Conservation (phyloP, 192 early-diverging fungal species). For the Pecoramyces ruminantium region DNA sequence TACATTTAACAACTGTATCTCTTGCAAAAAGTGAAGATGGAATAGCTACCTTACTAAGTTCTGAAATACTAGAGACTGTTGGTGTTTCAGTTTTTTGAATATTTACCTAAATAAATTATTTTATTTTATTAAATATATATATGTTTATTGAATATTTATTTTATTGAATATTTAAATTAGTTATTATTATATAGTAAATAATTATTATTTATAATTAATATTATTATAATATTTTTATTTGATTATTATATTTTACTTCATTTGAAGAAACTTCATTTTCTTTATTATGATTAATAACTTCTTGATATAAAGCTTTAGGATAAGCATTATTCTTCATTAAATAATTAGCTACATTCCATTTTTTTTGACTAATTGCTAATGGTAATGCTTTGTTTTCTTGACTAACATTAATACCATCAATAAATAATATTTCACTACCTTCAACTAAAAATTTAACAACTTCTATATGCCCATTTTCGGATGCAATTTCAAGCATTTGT, state of each 20-base stretch:
- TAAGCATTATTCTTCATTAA: neutral
- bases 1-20: neutral
- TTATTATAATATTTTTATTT: too few species aligned
- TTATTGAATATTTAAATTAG: too few species aligned
- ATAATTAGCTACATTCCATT: neutral
- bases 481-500: neutral
- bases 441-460: neutral
- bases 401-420: neutral
- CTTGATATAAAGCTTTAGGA: neutral
- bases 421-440: neutral
- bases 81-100: neutral
- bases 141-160: too few species aligned
- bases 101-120: neutral
- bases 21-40: neutral
- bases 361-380: neutral
- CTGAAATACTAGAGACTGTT: neutral
- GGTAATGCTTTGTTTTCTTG: neutral
- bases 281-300: neutral
- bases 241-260: too few species aligned
- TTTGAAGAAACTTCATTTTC: neutral
- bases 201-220: too few species aligned
- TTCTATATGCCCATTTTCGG: neutral
- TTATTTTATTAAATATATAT: too few species aligned
- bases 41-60: neutral
- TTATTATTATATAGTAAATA: too few species aligned